Percentiles rank a stretch among this genome's conserved stretches.
phyloP scores from a whole-genome alignment of 176 grass and related monocot species.

The Puya raimondii region DNA sequence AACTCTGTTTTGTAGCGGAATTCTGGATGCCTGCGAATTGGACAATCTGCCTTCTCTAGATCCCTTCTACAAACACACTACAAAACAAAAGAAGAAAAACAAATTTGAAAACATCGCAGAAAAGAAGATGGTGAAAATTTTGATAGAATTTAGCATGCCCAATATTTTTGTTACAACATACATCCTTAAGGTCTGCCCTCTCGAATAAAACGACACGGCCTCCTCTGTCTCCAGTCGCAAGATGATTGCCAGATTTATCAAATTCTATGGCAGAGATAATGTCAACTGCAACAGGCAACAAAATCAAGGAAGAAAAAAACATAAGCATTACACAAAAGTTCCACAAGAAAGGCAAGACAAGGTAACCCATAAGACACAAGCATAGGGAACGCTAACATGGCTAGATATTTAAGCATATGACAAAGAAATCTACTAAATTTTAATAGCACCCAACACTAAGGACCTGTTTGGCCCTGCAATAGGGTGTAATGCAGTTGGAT shows the following conservation, averaged over 20 bases:
- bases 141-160: background rate
- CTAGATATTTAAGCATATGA: background rate
- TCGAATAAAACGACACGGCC: conserved; percentile 98
- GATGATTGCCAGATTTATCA: conserved; percentile 89
- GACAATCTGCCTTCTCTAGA: conserved; percentile 73
- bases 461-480: too few relatives aligned
- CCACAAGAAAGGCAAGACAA: background rate
- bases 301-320: background rate
- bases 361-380: background rate
- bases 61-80: conserved; percentile 65
- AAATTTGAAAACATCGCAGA: background rate
- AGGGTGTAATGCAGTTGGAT: too few relatives aligned
- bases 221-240: conserved; percentile 97
- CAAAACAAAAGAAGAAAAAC: conserved; percentile 22
- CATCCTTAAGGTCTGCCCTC: conserved; percentile 70
- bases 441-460: too few relatives aligned
- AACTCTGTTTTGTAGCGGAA: conserved; percentile 98
- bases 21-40: conserved; percentile 66
- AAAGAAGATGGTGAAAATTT: background rate
- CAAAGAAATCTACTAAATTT: too few relatives aligned
- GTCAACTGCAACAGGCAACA: conserved; percentile 54
- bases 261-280: conserved; percentile 99
- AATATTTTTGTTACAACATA: conserved; percentile 26
- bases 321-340: background rate
- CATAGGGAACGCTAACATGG: background rate